Conservation (phyloP, 352 stramenopile species). For the Detonula confervacea region DNA sequence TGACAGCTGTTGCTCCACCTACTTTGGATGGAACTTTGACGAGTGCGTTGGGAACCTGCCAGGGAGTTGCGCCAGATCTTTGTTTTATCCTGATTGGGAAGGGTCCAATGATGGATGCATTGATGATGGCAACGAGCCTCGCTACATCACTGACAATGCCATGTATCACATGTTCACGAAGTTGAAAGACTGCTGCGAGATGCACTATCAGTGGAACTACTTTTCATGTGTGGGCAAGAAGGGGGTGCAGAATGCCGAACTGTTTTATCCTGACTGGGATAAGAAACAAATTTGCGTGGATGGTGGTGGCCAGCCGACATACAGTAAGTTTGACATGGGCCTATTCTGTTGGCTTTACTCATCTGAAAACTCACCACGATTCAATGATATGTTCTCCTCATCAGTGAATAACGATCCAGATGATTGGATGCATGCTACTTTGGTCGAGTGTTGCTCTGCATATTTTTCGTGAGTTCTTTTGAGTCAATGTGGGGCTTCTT, state of each 20-base stretch:
- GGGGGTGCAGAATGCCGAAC: not conserved
- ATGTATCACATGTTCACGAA: constrained; percentile 13
- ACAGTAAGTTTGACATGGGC: not conserved
- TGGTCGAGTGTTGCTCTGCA: too few relatives aligned
- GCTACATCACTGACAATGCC: constrained; percentile 30
- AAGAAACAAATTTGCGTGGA: not conserved
- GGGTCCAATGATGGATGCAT: constrained; percentile 14
- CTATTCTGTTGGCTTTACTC: too few relatives aligned
- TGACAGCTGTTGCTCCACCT: constrained; percentile 18
- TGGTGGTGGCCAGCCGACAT: not conserved
- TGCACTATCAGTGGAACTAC: constrained; percentile 13
- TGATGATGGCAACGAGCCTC: constrained; percentile 27
- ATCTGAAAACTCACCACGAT: too few relatives aligned
- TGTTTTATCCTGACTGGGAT: constrained; percentile 16
- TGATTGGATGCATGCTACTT: too few relatives aligned
- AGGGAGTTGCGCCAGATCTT: not conserved
- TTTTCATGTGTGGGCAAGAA: not conserved
- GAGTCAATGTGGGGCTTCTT: too few relatives aligned
- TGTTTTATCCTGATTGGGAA: constrained; percentile 44
- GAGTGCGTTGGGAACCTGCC: constrained; percentile 22
- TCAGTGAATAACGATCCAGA: too few relatives aligned
- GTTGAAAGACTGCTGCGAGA: constrained; percentile 10
- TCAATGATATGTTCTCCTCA: too few relatives aligned
- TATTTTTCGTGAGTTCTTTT: too few relatives aligned
- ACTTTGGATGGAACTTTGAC: constrained; percentile 39